These are phyloP conservation scores for Dichotomocladium elegans DNA, from an alignment of 371 early-diverging fungal genomes.

Conservation along the genomic window DNA sequence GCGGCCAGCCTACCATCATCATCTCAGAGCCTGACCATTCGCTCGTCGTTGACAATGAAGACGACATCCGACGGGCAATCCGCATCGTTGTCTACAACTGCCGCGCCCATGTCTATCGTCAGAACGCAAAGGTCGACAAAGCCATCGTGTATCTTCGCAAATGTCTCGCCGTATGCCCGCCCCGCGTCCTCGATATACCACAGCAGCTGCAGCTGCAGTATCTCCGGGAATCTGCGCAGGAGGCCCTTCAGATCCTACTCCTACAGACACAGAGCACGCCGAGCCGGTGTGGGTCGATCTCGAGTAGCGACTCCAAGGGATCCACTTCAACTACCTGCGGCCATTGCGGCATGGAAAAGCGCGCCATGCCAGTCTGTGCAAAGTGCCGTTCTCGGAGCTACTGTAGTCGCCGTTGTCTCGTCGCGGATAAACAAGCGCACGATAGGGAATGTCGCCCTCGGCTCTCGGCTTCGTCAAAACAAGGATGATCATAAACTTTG, in stretches of 20 bases:
- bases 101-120: constrained; percentile 31
- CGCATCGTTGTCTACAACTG: constrained; percentile 39
- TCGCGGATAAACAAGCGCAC: constrained; percentile 15
- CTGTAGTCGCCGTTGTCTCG: constrained; percentile 31
- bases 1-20: background rate
- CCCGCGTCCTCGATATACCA: background rate
- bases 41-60: background rate
- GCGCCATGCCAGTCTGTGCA: constrained; percentile 43
- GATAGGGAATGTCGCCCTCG: constrained; percentile 5
- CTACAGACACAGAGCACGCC: too few species aligned
- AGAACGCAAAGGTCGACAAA: constrained; percentile 15
- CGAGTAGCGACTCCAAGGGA: background rate
- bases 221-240: background rate
- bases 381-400: constrained; percentile 32
- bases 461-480: too few species aligned
- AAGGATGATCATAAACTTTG: too few species aligned
- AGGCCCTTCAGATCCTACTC: background rate
- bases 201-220: background rate
- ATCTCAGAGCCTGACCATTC: background rate
- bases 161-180: constrained; percentile 7
- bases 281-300: background rate
- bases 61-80: constrained; percentile 21
- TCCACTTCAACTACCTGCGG: constrained; percentile 18
- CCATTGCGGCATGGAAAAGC: constrained; percentile 38
- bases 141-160: constrained; percentile 22